Evolutionary conservation across 805 yeast species (phyloP).

Genomic region (Saccharomycopsis sp.): DNA sequence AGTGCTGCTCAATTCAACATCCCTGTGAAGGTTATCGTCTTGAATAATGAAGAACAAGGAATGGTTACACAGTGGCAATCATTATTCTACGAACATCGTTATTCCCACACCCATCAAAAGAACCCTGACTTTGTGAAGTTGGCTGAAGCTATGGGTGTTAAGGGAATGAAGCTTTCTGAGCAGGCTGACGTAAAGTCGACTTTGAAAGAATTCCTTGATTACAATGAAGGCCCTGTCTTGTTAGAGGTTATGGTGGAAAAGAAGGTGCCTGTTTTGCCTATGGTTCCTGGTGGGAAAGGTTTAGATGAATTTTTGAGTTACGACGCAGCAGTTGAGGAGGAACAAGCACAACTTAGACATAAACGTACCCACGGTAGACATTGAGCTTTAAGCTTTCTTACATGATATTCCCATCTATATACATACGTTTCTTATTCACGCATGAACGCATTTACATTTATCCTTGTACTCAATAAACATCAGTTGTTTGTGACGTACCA

Average conservation of each 20-base stretch:
- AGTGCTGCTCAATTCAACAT: slow-evolving; percentile 92
- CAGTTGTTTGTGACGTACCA: neutral
- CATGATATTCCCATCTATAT: neutral
- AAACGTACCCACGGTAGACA: slow-evolving; percentile 71
- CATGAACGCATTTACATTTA: neutral
- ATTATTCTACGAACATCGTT: slow-evolving; percentile 91
- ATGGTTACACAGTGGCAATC: slow-evolving; percentile 99
- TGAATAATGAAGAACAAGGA: slow-evolving; percentile 98
- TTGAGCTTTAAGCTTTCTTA: slow-evolving; percentile 25
- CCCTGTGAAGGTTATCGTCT: slow-evolving; percentile 81
- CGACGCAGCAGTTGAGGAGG: slow-evolving; percentile 74
- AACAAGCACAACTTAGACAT: slow-evolving; percentile 59
- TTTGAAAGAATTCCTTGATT: slow-evolving; percentile 62
- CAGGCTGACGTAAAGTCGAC: slow-evolving; percentile 60
- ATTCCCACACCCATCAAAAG: slow-evolving; percentile 93
- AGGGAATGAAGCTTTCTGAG: slow-evolving; percentile 66
- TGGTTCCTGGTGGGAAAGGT: slow-evolving; percentile 96
- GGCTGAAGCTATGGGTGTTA: slow-evolving; percentile 90
- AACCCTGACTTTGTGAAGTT: slow-evolving; percentile 92
- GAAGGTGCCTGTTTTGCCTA: slow-evolving; percentile 69
- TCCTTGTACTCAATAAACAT: neutral
- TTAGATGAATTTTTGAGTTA: slow-evolving; percentile 86
- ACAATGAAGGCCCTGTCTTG: slow-evolving; percentile 75
- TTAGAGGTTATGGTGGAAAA: slow-evolving; percentile 86
- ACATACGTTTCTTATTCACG: neutral